phyloP scores from a whole-genome alignment of 768 basidiomycete genomes.

The Lactarius deliciosus region DNA sequence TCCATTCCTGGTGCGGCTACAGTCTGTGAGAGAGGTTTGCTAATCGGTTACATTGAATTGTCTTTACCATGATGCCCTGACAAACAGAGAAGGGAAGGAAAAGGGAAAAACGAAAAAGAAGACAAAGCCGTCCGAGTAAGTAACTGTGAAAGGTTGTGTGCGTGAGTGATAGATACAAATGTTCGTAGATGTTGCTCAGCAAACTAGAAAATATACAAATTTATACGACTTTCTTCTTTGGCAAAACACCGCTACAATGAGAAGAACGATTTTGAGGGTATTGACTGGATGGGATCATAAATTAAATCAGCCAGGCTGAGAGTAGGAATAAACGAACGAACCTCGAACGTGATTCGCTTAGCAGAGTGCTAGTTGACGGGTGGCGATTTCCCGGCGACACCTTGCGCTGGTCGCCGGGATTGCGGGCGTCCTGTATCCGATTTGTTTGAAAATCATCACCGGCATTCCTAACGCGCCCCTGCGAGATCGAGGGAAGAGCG shows the following conservation, averaged over 20 bases:
- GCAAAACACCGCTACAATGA: constrained; percentile 17
- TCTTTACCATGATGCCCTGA: constrained; percentile 1
- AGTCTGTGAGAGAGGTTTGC: constrained; percentile 3
- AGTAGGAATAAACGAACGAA: constrained; percentile 11
- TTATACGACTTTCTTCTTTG: constrained; percentile 20
- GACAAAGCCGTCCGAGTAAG: constrained; percentile 6
- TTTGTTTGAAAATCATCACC: constrained; percentile 10
- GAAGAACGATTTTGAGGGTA: constrained; percentile 13
- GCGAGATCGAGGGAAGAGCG: constrained; percentile 9
- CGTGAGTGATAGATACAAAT: constrained; percentile 26
- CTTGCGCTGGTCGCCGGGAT: background rate
- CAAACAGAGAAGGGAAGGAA: background rate
- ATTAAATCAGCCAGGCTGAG: constrained; percentile 1
- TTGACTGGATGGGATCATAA: constrained; percentile 1
- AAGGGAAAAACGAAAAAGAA: background rate
- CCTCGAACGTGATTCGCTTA: constrained; percentile 14
- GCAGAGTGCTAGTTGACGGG: background rate
- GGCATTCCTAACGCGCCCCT: background rate
- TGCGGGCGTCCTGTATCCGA: constrained; percentile 10
- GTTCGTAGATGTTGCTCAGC: constrained; percentile 15
- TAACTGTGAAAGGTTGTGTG: constrained; percentile 1
- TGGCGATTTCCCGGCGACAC: constrained; percentile 3
- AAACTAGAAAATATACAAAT: constrained; percentile 19
- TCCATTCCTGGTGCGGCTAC: background rate
- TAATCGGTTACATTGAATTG: constrained; percentile 25